Conservation (phyloP, 2,329 filamentous ascomycete species). For the Aureobasidium musti region DNA sequence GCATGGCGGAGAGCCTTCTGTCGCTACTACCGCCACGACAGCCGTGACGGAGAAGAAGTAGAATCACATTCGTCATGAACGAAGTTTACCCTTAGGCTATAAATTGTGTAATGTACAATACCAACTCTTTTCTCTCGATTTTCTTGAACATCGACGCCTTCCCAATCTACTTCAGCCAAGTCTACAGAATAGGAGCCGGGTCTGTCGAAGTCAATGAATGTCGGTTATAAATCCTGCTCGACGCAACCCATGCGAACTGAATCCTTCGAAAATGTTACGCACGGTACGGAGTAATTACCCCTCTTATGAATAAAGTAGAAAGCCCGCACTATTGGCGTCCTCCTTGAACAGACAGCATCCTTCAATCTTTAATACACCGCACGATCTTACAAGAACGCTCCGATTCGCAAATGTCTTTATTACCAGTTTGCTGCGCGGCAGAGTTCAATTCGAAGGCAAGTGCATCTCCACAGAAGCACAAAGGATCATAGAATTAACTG, state of each 20-base stretch:
- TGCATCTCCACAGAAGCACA: neutral
- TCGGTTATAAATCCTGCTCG: too few species aligned
- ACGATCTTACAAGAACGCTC: neutral
- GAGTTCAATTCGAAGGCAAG: neutral
- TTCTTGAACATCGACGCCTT: too few species aligned
- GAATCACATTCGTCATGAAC: neutral
- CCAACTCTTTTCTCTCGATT: too few species aligned
- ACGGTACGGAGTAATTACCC: neutral
- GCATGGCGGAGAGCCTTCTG: neutral
- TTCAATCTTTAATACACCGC: neutral
- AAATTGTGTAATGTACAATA: constrained; percentile 7
- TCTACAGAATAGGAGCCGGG: too few species aligned
- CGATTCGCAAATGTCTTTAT: neutral
- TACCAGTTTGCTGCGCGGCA: neutral
- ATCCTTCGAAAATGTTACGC: too few species aligned
- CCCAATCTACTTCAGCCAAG: too few species aligned
- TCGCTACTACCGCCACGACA: neutral
- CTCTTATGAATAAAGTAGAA: neutral
- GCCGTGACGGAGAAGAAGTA: constrained; percentile 5
- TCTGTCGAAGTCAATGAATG: too few species aligned
- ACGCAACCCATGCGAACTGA: too few species aligned
- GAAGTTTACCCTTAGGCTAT: constrained; percentile 2
- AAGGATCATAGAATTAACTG: neutral
- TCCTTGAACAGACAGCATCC: neutral
- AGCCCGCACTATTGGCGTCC: neutral